Conservation (phyloP, 164 flowering plant species). For the Amborella trichopoda region DNA sequence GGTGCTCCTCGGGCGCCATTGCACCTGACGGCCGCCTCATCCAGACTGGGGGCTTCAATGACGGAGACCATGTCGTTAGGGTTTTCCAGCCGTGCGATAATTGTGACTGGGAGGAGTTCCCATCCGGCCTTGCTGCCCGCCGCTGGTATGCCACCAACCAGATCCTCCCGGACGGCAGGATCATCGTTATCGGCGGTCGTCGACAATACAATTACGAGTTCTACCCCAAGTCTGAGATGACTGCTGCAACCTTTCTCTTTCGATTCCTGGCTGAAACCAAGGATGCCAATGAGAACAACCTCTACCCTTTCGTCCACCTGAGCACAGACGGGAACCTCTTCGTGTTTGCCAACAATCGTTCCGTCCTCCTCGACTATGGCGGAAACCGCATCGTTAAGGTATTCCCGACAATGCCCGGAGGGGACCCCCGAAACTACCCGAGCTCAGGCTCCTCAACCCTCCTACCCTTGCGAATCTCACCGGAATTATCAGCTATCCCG, state of each 20-base stretch:
- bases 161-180: slow-evolving; percentile 50
- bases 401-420: slow-evolving; percentile 26
- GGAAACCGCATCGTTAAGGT: slow-evolving; percentile 14
- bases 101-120: slow-evolving; percentile 69
- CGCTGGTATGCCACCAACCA: slow-evolving; percentile 87
- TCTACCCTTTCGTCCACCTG: slow-evolving; percentile 37
- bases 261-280: slow-evolving; percentile 15
- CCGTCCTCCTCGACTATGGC: slow-evolving; percentile 24
- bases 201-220: slow-evolving; percentile 64
- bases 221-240: slow-evolving; percentile 31
- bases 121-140: slow-evolving; percentile 13
- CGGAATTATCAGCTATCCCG: not conserved
- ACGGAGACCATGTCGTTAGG: slow-evolving; percentile 39
- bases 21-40: slow-evolving; percentile 41
- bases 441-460: slow-evolving; percentile 41
- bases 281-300: slow-evolving; percentile 26
- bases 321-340: slow-evolving; percentile 33
- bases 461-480: slow-evolving; percentile 21
- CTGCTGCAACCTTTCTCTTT: slow-evolving; percentile 2
- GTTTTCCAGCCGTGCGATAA: slow-evolving; percentile 29
- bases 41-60: slow-evolving; percentile 67
- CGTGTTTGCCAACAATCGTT: slow-evolving; percentile 32
- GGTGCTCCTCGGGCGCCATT: slow-evolving; percentile 74
- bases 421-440: slow-evolving; percentile 29
- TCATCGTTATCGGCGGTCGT: slow-evolving; percentile 63